A percentile compares a stretch with the other conserved stretches of the same genome.
Conservation (phyloP, 345 rosid species). For the Dovyalis caffra region DNA sequence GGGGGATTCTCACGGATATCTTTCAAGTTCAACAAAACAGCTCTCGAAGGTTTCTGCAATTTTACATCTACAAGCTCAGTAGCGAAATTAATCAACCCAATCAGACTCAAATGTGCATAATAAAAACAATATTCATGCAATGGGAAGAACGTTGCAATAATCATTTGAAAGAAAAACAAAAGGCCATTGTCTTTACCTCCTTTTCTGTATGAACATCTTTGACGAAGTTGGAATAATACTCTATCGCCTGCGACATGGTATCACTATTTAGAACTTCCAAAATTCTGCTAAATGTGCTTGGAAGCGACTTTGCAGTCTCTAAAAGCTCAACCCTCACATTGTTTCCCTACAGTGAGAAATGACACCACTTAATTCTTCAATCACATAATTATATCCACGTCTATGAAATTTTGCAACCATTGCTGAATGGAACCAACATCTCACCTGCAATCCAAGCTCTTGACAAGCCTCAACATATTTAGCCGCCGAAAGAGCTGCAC, state of each 20-base stretch:
- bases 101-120: not conserved
- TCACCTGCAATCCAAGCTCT: constrained; percentile 94
- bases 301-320: constrained; percentile 89
- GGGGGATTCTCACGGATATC: constrained; percentile 76
- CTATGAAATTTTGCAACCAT: constrained; percentile 16
- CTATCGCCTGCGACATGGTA: constrained; percentile 63
- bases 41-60: constrained; percentile 55
- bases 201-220: constrained; percentile 81
- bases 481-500: constrained; percentile 72
- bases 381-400: constrained; percentile 13
- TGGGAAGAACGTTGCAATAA: not conserved
- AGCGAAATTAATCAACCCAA: constrained; percentile 10
- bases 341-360: constrained; percentile 55
- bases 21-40: constrained; percentile 60
- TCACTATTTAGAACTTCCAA: constrained; percentile 74
- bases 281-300: constrained; percentile 67
- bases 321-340: constrained; percentile 88
- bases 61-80: too few species aligned
- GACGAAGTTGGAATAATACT: constrained; percentile 79
- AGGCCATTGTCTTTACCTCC: constrained; percentile 53
- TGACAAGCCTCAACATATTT: constrained; percentile 90
- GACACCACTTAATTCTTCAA: constrained; percentile 1
- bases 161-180: not conserved
- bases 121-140: not conserved
- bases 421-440: not conserved